phyloP scores from a whole-genome alignment of 352 stramenopile genomes.

The Phytopythium boreale region DNA sequence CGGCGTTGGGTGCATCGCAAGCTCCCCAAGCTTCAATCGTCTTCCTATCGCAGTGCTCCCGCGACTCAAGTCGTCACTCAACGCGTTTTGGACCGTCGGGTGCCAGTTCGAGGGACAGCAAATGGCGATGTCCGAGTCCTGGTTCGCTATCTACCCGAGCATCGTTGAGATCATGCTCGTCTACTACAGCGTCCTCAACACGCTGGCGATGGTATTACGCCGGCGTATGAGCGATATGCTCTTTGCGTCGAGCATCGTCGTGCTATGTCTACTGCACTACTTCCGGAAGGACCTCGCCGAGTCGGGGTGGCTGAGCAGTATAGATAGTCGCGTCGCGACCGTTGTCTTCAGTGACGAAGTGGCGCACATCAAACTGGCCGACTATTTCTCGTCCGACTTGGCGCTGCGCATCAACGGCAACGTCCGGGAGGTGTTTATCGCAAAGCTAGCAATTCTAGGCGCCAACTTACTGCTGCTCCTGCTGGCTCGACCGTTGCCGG shows the following conservation, averaged over 20 bases:
- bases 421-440: conserved; percentile 12
- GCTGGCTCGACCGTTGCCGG: background rate
- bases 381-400: conserved; percentile 15
- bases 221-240: conserved; percentile 17
- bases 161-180: conserved; percentile 21
- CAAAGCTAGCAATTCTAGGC: conserved; percentile 14
- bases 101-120: conserved; percentile 22
- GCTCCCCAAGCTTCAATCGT: conserved; percentile 11
- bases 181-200: conserved; percentile 22
- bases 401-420: conserved; percentile 18
- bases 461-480: conserved; percentile 12
- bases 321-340: conserved; percentile 14
- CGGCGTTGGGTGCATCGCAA: conserved; percentile 17
- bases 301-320: conserved; percentile 8
- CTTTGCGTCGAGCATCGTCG: conserved; percentile 15
- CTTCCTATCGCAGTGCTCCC: conserved; percentile 20
- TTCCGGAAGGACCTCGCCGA: conserved; percentile 7
- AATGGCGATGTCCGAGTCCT: conserved; percentile 15
- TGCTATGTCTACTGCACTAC: conserved; percentile 17
- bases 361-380: background rate
- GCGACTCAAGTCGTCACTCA: conserved; percentile 13
- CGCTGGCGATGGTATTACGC: conserved; percentile 10
- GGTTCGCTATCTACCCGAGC: conserved; percentile 24
- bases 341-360: conserved; percentile 11
- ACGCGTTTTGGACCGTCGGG: conserved; percentile 19